Evolutionary conservation across 306 rosid genomes (phyloP).

Genomic region (Begonia masoniana): DNA sequence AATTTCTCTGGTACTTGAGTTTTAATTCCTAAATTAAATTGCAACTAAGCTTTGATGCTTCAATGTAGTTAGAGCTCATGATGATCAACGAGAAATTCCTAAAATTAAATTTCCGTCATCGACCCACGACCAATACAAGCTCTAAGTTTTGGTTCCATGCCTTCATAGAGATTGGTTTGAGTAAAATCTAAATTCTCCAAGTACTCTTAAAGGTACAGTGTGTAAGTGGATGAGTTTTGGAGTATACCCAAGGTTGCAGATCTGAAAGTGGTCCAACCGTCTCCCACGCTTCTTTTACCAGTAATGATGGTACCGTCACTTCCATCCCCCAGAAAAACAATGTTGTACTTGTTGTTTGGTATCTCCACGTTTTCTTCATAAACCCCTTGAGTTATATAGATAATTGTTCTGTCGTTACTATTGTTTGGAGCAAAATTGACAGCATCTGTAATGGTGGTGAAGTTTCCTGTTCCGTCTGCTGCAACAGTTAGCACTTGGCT

Average conservation of each 20-base stretch:
- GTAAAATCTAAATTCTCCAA: too few relatives aligned
- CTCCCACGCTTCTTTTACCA: conserved; percentile 35
- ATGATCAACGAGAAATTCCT: too few relatives aligned
- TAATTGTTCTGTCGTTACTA: conserved; percentile 41
- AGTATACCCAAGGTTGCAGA: conserved; percentile 62
- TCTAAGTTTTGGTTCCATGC: too few relatives aligned
- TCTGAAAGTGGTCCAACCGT: conserved; percentile 71
- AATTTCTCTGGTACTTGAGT: too few relatives aligned
- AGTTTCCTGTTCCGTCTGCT: conserved; percentile 58
- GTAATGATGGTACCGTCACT: conserved; percentile 45
- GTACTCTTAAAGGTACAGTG: too few relatives aligned
- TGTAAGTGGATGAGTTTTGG: too few relatives aligned
- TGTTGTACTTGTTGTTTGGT: conserved; percentile 49
- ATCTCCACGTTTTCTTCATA: conserved; percentile 66
- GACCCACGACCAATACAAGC: too few relatives aligned
- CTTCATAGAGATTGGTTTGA: too few relatives aligned
- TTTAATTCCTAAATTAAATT: too few relatives aligned
- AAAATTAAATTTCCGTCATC: too few relatives aligned
- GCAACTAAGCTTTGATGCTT: too few relatives aligned
- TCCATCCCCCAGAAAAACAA: conserved; percentile 72
- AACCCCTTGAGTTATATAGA: conserved; percentile 45
- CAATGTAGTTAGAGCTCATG: too few relatives aligned
- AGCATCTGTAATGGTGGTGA: conserved; percentile 52
- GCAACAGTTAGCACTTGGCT: conserved; percentile 44
- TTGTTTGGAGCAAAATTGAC: conserved; percentile 53